phyloP scores from a whole-genome alignment of 2,329 filamentous ascomycete species.

The Apiospora pterosperma region DNA sequence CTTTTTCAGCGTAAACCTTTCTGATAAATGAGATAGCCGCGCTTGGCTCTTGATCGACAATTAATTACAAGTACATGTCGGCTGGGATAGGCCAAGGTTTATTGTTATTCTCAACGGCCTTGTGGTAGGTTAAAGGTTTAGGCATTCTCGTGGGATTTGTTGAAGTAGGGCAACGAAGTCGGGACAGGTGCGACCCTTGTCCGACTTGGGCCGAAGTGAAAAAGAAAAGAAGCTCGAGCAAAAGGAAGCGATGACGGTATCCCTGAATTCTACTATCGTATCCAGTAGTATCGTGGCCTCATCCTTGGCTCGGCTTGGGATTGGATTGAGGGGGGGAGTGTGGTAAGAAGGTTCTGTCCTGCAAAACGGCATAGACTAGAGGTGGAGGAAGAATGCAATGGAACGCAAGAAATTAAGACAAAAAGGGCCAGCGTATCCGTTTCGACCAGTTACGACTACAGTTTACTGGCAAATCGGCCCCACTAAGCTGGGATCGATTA shows the following conservation, averaged over 20 bases:
- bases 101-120: constrained; percentile 2
- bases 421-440: background rate
- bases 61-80: background rate
- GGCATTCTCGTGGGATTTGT: background rate
- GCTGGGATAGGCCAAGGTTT: background rate
- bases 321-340: background rate
- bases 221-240: background rate
- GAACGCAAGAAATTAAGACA: background rate
- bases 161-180: background rate
- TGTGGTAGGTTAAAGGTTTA: background rate
- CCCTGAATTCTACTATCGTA: background rate
- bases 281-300: background rate
- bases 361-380: background rate
- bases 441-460: background rate
- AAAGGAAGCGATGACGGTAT: constrained; percentile 1
- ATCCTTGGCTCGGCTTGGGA: background rate
- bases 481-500: background rate
- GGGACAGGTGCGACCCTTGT: background rate
- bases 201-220: background rate
- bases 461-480: background rate
- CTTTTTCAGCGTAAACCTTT: background rate
- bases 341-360: too few relatives aligned
- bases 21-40: background rate
- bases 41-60: background rate
- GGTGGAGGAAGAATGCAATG: background rate